A percentile compares a stretch with the other conserved stretches of the same genome.
phyloP scores from a whole-genome alignment of 2,329 filamentous ascomycete species.

The Verticillium tricorpus region DNA sequence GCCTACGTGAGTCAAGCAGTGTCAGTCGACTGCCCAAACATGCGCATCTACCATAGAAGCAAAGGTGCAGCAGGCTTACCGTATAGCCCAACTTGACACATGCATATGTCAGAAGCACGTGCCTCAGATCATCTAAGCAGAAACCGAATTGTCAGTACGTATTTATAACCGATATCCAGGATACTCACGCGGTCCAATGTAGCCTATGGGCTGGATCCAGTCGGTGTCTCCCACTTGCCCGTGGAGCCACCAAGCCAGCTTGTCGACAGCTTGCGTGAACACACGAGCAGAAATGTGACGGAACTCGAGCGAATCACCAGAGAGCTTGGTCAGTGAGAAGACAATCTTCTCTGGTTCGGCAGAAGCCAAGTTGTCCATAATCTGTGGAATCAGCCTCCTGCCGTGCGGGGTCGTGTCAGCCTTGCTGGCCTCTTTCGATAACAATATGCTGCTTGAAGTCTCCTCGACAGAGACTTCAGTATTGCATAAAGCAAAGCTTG shows the following conservation, averaged over 20 bases:
- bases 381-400: slow-evolving; percentile 20
- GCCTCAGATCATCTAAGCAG: slow-evolving; percentile 22
- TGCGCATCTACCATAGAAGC: too few relatives aligned
- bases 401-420: slow-evolving; percentile 9
- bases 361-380: slow-evolving; percentile 20
- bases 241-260: slow-evolving; percentile 24
- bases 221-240: slow-evolving; percentile 13
- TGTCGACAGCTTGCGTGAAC: slow-evolving; percentile 22
- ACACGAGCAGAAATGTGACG: slow-evolving; percentile 16
- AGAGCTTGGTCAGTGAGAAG: neutral
- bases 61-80: slow-evolving; percentile 15
- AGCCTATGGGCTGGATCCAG: slow-evolving; percentile 18
- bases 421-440: neutral
- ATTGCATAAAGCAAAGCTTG: neutral
- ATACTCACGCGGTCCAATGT: slow-evolving; percentile 27
- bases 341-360: slow-evolving; percentile 19
- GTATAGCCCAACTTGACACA: slow-evolving; percentile 27
- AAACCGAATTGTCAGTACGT: neutral
- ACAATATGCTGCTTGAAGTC: neutral
- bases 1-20: slow-evolving; percentile 14
- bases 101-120: slow-evolving; percentile 23
- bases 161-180: neutral
- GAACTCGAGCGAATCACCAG: slow-evolving; percentile 12
- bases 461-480: neutral
- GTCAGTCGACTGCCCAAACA: neutral